Percentiles rank a stretch among this genome's conserved stretches.
Evolutionary conservation across 2,329 filamentous ascomycete species (phyloP).

Genomic region (Apiospora marii): DNA sequence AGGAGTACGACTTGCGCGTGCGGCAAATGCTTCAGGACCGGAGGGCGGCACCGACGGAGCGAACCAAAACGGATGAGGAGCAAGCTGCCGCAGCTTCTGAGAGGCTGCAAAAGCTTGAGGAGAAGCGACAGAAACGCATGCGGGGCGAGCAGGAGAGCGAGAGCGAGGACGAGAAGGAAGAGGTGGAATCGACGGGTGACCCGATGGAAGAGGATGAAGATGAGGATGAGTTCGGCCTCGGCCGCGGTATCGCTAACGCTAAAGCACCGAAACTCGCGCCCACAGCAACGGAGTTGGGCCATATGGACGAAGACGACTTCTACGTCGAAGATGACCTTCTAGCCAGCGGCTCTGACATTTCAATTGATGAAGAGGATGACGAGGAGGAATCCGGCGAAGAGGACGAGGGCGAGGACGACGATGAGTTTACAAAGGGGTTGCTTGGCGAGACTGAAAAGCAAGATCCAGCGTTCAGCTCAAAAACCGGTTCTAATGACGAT

Average conservation of each 20-base stretch:
- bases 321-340: conserved; percentile 88
- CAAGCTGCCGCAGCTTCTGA: conserved; percentile 79
- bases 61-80: conserved; percentile 92
- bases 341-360: conserved; percentile 59
- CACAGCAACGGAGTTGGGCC: conserved; percentile 70
- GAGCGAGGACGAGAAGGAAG: conserved; percentile 43
- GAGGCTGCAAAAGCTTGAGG: conserved; percentile 81
- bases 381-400: conserved; percentile 58
- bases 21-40: conserved; percentile 85
- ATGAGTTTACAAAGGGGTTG: conserved; percentile 71
- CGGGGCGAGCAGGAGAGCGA: conserved; percentile 69
- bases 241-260: conserved; percentile 55
- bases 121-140: conserved; percentile 86
- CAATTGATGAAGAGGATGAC: conserved; percentile 26
- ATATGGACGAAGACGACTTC: conserved; percentile 96
- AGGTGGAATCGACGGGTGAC: conserved; percentile 35
- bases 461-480: conserved; percentile 59
- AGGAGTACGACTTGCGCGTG: conserved; percentile 86
- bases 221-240: conserved; percentile 60
- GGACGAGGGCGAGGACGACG: conserved; percentile 56
- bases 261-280: conserved; percentile 52
- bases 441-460: conserved; percentile 65
- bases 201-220: conserved; percentile 43
- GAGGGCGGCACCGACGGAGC: conserved; percentile 83
- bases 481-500: conserved; percentile 54